Evolutionary conservation across 495 filamentous ascomycete species (phyloP).

Genomic region (Massariosphaeria phaeospora): DNA sequence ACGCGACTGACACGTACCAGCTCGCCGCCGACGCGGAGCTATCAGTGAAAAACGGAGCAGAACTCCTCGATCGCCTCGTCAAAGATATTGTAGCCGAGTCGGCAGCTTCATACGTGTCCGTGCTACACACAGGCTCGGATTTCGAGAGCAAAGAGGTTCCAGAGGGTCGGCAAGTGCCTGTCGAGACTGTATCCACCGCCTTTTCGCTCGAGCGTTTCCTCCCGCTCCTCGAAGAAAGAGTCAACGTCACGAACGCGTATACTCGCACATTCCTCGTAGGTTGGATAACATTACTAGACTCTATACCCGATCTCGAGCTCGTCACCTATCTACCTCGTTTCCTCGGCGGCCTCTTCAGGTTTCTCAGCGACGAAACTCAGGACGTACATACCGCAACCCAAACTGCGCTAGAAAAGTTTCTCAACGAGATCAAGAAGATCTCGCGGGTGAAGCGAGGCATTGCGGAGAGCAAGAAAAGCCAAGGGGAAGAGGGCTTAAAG

Average conservation of each 20-base stretch:
- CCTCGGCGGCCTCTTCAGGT: constrained; percentile 82
- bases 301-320: constrained; percentile 93
- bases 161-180: not conserved
- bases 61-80: constrained; percentile 89
- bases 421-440: constrained; percentile 91
- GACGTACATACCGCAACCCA: constrained; percentile 94
- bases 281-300: constrained; percentile 93
- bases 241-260: constrained; percentile 88
- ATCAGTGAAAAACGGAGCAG: constrained; percentile 97
- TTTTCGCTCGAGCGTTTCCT: constrained; percentile 92
- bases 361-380: constrained; percentile 82
- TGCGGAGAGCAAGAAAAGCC: constrained; percentile 70
- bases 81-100: constrained; percentile 99
- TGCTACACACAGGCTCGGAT: constrained; percentile 57
- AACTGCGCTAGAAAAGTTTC: constrained; percentile 81
- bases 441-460: constrained; percentile 87
- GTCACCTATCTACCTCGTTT: constrained; percentile 91
- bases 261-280: constrained; percentile 92
- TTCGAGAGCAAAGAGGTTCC: constrained; percentile 46
- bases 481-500: constrained; percentile 62
- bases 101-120: constrained; percentile 88
- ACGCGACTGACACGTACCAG: constrained; percentile 44
- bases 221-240: constrained; percentile 85
- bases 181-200: constrained; percentile 65
- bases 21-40: constrained; percentile 92